These are phyloP conservation scores for Fusarium chaquense DNA, from an alignment of 2,329 filamentous ascomycete genomes.

Conservation along the genomic window DNA sequence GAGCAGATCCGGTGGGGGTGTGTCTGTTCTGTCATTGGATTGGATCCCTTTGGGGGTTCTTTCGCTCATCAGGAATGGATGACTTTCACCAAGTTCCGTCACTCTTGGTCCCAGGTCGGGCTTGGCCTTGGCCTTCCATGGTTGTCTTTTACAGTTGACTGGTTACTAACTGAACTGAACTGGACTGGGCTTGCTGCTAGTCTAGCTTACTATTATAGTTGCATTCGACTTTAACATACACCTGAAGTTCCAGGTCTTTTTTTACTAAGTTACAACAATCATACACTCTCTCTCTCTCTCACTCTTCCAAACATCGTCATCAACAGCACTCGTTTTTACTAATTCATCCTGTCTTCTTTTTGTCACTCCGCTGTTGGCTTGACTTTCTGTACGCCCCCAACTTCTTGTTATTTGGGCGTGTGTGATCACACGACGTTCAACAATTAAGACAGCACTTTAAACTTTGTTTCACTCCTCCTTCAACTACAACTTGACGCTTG, in stretches of 20 bases:
- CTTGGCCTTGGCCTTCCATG: background rate
- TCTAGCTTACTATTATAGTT: slow-evolving; percentile 11
- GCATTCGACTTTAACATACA: slow-evolving; percentile 24
- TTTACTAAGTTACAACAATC: slow-evolving; percentile 37
- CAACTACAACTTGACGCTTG: slow-evolving; percentile 20
- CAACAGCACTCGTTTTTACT: slow-evolving; percentile 20
- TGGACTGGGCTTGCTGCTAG: background rate
- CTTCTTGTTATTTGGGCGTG: background rate
- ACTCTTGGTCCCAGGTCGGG: background rate
- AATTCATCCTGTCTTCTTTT: slow-evolving; percentile 1
- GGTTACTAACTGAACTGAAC: too few species aligned
- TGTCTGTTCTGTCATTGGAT: background rate
- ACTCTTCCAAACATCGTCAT: slow-evolving; percentile 21
- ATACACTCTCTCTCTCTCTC: slow-evolving; percentile 20
- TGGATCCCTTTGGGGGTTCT: background rate
- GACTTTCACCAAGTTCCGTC: slow-evolving; percentile 12
- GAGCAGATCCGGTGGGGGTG: slow-evolving; percentile 25
- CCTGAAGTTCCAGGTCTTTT: slow-evolving; percentile 36
- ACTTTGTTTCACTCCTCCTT: slow-evolving; percentile 33
- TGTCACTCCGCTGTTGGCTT: slow-evolving; percentile 18
- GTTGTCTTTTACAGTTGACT: background rate
- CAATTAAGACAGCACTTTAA: slow-evolving; percentile 7
- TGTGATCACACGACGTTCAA: slow-evolving; percentile 14
- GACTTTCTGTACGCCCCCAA: slow-evolving; percentile 24
- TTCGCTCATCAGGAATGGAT: background rate